Base-by-base conservation (phyloP, 352 stramenopile species). In the Pythium insidiosum region DNA sequence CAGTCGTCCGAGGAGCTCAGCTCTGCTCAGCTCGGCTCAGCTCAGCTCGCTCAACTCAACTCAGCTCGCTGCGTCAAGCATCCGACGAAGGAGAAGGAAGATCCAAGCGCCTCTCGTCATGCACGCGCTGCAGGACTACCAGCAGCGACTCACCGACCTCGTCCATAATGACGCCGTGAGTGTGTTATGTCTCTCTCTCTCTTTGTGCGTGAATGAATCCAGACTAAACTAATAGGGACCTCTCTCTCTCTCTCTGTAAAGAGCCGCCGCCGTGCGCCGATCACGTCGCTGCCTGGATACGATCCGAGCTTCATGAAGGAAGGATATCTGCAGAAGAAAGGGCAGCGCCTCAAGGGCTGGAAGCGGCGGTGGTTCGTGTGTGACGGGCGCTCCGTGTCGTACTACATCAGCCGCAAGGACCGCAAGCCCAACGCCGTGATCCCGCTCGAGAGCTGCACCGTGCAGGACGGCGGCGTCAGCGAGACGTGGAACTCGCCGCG, bases 291-390 rank as follows among this genome's bases (percentile, higher is more conserved):
- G 24, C 21, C 59, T 12, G 58, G 69, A 41, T 88, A 73, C 55
- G 63, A 88, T 51, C 56, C 75, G 36, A 50, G 43, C 21, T 75
- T 66, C 52, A 83, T 93, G 71, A 86, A 89, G 51, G 80, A 90
- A 52, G 80, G 80, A 0, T 89, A 87, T 39, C 47, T 93, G 19
- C 74, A 89, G 62, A 93, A 93, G 58, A 88, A 90, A 52, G 80
- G 80, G 4, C 73, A 88, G 49, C 71, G 77, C 6, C 58, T 93
- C 6, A 87, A 88, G 55, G 66, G 77, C 26, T 90, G 77, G 77
- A 90, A 86, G 48, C 79, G 73, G 20, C 77, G 80, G 28, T 93
- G 80, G 70, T 93, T 93, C 46, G 80, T 93, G 12, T 92, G 80
- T 56, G 68, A 92, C 37, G 80, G 76, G 35, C 72, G 76, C 38